A percentile compares a stretch with the other conserved stretches of the same genome.
Evolutionary conservation across 73 alveolate species (phyloP).

Genomic region (Tetrahymena thermophila): DNA sequence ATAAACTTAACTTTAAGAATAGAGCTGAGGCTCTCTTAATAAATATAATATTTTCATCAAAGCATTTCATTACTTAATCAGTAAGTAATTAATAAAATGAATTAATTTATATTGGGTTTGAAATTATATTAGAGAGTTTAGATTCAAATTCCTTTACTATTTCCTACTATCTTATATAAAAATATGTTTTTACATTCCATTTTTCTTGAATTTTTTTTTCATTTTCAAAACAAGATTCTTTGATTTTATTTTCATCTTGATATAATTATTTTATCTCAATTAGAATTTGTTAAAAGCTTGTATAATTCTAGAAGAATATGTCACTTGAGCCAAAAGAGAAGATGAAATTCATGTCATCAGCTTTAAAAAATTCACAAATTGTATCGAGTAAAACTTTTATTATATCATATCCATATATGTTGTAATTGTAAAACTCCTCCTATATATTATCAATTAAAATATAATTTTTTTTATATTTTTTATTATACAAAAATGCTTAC

Average conservation of each 20-base stretch:
- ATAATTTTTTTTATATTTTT: not conserved
- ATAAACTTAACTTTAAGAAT: not conserved
- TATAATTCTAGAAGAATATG: not conserved
- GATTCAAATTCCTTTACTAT: not conserved
- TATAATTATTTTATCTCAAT: not conserved
- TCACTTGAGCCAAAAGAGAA: not conserved
- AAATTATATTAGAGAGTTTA: not conserved
- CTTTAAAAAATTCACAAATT: not conserved
- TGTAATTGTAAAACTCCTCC: not conserved
- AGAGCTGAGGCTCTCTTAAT: not conserved
- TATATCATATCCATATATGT: not conserved
- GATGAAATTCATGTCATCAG: not conserved
- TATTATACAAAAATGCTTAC: not conserved
- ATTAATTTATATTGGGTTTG: not conserved
- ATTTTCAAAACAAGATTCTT: not conserved
- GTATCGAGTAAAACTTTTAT: not conserved
- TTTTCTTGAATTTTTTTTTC: not conserved
- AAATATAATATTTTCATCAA: not conserved
- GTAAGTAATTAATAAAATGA: not conserved
- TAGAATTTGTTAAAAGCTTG: not conserved
- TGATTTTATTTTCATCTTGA: not conserved
- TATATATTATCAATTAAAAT: not conserved
- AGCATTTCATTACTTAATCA: not conserved
- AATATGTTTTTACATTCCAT: not conserved
- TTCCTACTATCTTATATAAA: not conserved